Base-by-base conservation (phyloP, 495 filamentous ascomycete genomes). In the Penicillium lividum region DNA sequence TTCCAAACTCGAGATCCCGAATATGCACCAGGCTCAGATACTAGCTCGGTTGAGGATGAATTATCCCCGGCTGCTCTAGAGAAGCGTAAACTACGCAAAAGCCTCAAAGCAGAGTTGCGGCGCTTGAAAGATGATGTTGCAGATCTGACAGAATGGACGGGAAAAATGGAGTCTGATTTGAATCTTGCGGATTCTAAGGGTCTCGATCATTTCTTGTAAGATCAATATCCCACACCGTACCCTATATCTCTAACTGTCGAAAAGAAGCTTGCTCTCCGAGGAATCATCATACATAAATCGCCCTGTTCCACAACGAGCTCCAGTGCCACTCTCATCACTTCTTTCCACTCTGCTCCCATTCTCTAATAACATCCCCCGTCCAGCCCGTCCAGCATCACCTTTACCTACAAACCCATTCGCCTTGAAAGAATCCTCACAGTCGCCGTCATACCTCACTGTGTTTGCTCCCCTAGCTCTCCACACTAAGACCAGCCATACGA, bases 321-420 rank as follows among this genome's bases (percentile, higher is more conserved):
- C 63, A 22, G 46, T 57, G 6, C 61, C 73, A 29, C 64, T 77
- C 10, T 80, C 77, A 34, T 75, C 71, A 10, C 56, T 78, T 5
- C 68, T 78, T 22, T 75, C 72, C 3, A 66, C 72, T 29, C 46
- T 79, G 33, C 73, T 79, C 15, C 77, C 76, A 38, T 78, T 78
- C 53, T 68, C 73, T 31, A 58, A 66, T 4, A 78, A 68, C 49
- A 60, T 64, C 2, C 64, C 68, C 45, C 65, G 58, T 16, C 66
- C 61, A 4, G 33, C 57, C 8, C 66, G 45, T n/a, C 51, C 66
- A 58, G 30, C 58, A 34, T 68, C 63, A 28, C 61, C 72, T 15
- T 49, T 67, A 47, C 68, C 72, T 9, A 66, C 59, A 38, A 76
- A 78, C 22, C 69, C 75, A 13, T 75, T 78, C 36, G 69, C 73